Evolutionary conservation across 2,329 filamentous ascomycete genomes (phyloP).

Genomic region (Mycosphaerella arachidis): DNA sequence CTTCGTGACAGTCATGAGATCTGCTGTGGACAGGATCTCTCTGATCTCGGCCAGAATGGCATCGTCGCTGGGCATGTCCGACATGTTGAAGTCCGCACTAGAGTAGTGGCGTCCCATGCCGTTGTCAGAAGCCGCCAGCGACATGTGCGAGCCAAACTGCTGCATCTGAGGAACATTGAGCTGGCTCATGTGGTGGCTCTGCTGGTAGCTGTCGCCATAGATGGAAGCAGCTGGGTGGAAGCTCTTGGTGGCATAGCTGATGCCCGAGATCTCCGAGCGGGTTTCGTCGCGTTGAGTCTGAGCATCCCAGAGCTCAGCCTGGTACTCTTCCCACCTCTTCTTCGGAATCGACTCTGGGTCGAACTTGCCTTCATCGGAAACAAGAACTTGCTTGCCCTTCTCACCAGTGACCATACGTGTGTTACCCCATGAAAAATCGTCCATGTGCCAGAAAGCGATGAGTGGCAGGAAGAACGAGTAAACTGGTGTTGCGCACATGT

Average conservation of each 20-base stretch:
- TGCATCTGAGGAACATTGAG: constrained; percentile 48
- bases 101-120: constrained; percentile 26
- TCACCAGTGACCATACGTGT: constrained; percentile 96
- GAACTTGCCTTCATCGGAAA: constrained; percentile 97
- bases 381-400: constrained; percentile 82
- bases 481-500: constrained; percentile 83
- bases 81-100: constrained; percentile 63
- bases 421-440: constrained; percentile 99
- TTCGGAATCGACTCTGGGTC: constrained; percentile 87
- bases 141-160: constrained; percentile 62
- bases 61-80: constrained; percentile 75
- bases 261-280: constrained; percentile 83
- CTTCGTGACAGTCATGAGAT: constrained; percentile 97
- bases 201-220: constrained; percentile 52
- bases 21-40: constrained; percentile 83
- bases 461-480: constrained; percentile 87
- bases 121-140: constrained; percentile 67
- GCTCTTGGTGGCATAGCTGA: constrained; percentile 87
- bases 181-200: constrained; percentile 55
- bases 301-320: constrained; percentile 94
- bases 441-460: constrained; percentile 99
- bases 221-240: constrained; percentile 55
- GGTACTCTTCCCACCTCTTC: constrained; percentile 99
- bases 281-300: constrained; percentile 78
- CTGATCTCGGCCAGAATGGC: constrained; percentile 88